Base-by-base conservation (phyloP, 371 early-diverging fungal species). In the Apophysomyces sp. region DNA sequence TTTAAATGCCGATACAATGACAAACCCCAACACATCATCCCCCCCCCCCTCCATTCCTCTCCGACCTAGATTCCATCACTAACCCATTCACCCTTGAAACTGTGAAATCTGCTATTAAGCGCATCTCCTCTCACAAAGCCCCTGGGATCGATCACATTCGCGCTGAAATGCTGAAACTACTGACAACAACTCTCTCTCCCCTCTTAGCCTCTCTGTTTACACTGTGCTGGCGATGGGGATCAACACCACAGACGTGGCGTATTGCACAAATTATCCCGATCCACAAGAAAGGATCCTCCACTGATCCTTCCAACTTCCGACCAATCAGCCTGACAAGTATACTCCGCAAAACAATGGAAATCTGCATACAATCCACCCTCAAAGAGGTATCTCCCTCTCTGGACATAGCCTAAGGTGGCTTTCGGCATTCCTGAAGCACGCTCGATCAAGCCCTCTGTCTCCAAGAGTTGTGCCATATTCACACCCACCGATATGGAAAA, bases 361-460 rank as follows among this genome's bases (percentile, higher is more conserved):
- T 34, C 13, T 62, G 62, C 30, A 41, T 66, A 0, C 6, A 54
- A 15, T 24, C 41, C 15, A 1, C 27, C 0, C 60, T 62, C 18
- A 18, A 4, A 0, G 6, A 29, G 9, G 2, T 21, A 15, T 51
- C 60, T 6, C 63, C 61, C 0, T 27, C 59, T 2, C n/a, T 68
- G 3, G 55, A 78, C 29, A 15, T 66, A 0, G 71, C 61, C 3
- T 72, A 78, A 62, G 75, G 73, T 37, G 75, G 75, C 3, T 78
- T 78, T 34, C 69, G 67, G 3, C 27, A 52, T 9, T 36, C 49
- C 1, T 62, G 71, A 4, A 56, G 73, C 60, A 57, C 72, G 8
- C 41, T 74, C 0, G 75, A 71, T 18, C 75, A 72, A 58, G 70
- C 73, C 0, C 40, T 69, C 0, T 66, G 66, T 55, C 62, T 72